Evolutionary conservation across 371 early-diverging fungal genomes (phyloP), one percentile per base, ranked within the genome.

Genomic region (Capniomyces stellatus): DNA sequence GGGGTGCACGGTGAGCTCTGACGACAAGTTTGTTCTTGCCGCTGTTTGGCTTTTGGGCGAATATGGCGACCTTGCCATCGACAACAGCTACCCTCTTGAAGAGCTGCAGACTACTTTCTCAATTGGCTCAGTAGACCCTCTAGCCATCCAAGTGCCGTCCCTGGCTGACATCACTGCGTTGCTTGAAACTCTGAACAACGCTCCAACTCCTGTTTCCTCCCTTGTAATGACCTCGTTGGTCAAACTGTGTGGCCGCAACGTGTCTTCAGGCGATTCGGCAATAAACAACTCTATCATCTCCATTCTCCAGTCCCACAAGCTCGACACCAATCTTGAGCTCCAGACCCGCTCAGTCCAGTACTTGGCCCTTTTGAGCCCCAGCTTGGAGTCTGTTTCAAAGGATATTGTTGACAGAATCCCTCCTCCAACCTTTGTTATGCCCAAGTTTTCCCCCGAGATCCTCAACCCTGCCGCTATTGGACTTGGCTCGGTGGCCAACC

Each of bases 21-120:
- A 91, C 71, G 92, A 92, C 63, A 87, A 85, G 3, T 74, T 96
- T 44, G 82, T 91, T n/a, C 71, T 90, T 58, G 88, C 88, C 29
- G 83, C 83, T 51, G 80, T 87, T 3, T 97, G 98, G 98, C 76
- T 81, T 40, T 78, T 94, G 63, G 98, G 98, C 51, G 98, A 97
- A 68, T 96, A 79, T 64, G 96, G 93, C 27, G 94, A 97, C 63
- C 68, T 88, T 2, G 73, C 96, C 29, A 71, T 76, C 1, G 52
- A 61, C 2, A 51, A 51, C 15, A 27, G 54, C 3, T 44, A 19
- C 1, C 21, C 40, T 42, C 35, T 50, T 4, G 47, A 41, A 13
- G 40, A 48, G 23, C 0, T 44, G 35, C 4, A n/a, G 52, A 1
- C 47, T 35, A 1, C 43, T 40, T 24, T 12, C 44, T 22, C 27